phyloP scores from a whole-genome alignment of 768 basidiomycete genomes.

The Phylloporus sp. region DNA sequence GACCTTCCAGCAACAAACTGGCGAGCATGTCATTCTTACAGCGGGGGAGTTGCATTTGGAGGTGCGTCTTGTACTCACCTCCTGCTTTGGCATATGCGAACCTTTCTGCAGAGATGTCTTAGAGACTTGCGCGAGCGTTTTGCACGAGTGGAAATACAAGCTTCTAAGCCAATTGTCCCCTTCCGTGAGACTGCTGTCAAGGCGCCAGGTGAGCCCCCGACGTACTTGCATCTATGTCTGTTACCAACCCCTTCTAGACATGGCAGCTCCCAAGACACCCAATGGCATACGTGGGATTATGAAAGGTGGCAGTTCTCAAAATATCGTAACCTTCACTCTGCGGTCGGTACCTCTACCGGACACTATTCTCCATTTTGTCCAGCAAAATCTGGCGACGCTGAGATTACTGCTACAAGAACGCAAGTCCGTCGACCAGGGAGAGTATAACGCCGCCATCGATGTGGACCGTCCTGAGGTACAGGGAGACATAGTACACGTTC shows the following conservation, averaged over 20 bases:
- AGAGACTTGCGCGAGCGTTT: slow-evolving; percentile 96
- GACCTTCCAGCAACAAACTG: slow-evolving; percentile 94
- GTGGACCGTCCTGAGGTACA: slow-evolving; percentile 40
- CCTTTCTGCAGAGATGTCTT: slow-evolving; percentile 68
- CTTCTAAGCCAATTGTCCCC: slow-evolving; percentile 93
- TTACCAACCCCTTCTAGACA: slow-evolving; percentile 48
- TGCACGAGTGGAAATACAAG: slow-evolving; percentile 87
- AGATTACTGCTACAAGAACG: slow-evolving; percentile 54
- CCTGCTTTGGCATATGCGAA: not conserved
- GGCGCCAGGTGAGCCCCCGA: slow-evolving; percentile 49
- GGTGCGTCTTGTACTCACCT: slow-evolving; percentile 40
- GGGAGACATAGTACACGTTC: slow-evolving; percentile 56
- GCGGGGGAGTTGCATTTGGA: slow-evolving; percentile 96
- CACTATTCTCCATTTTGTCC: slow-evolving; percentile 68
- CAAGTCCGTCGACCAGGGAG: slow-evolving; percentile 34
- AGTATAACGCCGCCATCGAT: slow-evolving; percentile 22
- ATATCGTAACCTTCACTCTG: slow-evolving; percentile 75
- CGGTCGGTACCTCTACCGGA: slow-evolving; percentile 77
- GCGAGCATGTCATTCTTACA: slow-evolving; percentile 93
- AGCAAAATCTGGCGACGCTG: slow-evolving; percentile 62
- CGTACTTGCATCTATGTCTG: not conserved
- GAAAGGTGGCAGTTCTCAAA: slow-evolving; percentile 59
- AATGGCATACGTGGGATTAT: slow-evolving; percentile 75
- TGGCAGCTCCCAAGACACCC: slow-evolving; percentile 75
- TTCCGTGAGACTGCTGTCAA: slow-evolving; percentile 93